phyloP scores from a whole-genome alignment of 306 rosid species.

The Ochetophila trinervis region DNA sequence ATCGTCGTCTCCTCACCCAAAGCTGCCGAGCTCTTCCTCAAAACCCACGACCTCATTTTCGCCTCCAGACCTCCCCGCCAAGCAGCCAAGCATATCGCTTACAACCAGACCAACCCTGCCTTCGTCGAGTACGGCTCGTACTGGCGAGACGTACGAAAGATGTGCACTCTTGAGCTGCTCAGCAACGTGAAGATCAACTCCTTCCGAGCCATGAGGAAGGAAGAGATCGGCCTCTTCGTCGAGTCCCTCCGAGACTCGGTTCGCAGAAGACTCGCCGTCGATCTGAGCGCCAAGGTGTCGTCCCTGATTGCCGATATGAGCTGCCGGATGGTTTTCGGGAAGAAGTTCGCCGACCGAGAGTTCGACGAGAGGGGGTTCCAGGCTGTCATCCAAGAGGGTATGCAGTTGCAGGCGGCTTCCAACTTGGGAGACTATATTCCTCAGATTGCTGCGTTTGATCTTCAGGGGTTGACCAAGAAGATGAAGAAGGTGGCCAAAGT shows the following conservation, averaged over 20 bases:
- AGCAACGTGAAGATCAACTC: too few species aligned
- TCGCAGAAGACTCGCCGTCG: conserved; percentile 1
- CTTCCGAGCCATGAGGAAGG: too few species aligned
- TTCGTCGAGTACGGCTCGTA: conserved; percentile 22
- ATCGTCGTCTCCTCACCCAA: too few species aligned
- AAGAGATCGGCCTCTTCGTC: too few species aligned
- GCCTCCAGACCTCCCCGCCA: conserved; percentile 39
- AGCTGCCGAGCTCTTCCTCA: too few species aligned
- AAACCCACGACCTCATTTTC: background rate
- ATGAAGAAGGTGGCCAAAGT: conserved; percentile 18
- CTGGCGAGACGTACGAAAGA: conserved; percentile 34
- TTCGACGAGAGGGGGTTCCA: conserved; percentile 24
- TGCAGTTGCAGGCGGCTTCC: conserved; percentile 3
- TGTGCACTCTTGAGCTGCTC: conserved; percentile 28
- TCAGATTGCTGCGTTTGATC: conserved; percentile 21
- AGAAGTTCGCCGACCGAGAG: conserved; percentile 26
- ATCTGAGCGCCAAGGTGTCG: conserved; percentile 26
- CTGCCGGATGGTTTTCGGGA: conserved; percentile 34
- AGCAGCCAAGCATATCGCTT: conserved; percentile 21
- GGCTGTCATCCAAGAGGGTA: conserved; percentile 9
- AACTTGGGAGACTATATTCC: conserved; percentile 32
- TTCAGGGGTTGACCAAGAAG: conserved; percentile 22
- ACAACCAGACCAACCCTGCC: conserved; percentile 7
- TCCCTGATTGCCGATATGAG: conserved; percentile 10
- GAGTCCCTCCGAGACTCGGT: too few species aligned